Evolutionary conservation across 2,329 filamentous ascomycete species (phyloP), one percentile per base, ranked within the genome.

Genomic region (Aspergillus brasiliensis): DNA sequence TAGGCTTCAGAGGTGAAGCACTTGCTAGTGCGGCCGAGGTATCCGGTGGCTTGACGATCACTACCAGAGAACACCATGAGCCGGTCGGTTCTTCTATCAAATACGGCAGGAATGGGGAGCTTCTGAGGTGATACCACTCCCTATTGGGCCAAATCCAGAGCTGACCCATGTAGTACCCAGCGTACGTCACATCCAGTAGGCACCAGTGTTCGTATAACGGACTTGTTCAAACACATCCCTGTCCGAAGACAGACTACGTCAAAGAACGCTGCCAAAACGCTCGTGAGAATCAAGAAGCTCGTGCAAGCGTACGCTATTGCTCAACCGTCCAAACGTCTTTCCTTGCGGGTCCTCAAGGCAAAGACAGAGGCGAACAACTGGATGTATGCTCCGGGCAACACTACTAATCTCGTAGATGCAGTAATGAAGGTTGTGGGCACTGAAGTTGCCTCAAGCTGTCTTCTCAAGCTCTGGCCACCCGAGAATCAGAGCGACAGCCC

Each of bases 1-100:
- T 90, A 11, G 87, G 87, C 2, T 90, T 90, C 67, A 78, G 87
- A 55, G 87, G 87, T 15, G 85, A 88, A 71, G 87, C 87, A 2
- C 74, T 90, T 60, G 84, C 86, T 2, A 88, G 85, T 68, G 79
- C 84, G 56, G 84, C 83, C 10, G 84, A 87, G 64, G 78, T 88
- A 73, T 85, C 83, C 58, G 80, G 81, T 4, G 68, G 71, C 2
- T 60, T 89, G 46, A 74, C 69, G 1, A 75, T 89, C 46, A 84
- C 78, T 11, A 89, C 87, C 2, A 78, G 85, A 52, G 77, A 85
- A 31, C 82, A 85, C 62, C 81, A 82, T 2, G 86, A 89, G 65
- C 69, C 77, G 13, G 82, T 83, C 25, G 87, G 81, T 6, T 78
- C 78, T 5, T 76, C 71, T 31, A 70, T 87, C 56, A 82, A 80